These are phyloP conservation scores for Candida multigemmis DNA, from an alignment of 805 yeast genomes.

Conservation along the genomic window DNA sequence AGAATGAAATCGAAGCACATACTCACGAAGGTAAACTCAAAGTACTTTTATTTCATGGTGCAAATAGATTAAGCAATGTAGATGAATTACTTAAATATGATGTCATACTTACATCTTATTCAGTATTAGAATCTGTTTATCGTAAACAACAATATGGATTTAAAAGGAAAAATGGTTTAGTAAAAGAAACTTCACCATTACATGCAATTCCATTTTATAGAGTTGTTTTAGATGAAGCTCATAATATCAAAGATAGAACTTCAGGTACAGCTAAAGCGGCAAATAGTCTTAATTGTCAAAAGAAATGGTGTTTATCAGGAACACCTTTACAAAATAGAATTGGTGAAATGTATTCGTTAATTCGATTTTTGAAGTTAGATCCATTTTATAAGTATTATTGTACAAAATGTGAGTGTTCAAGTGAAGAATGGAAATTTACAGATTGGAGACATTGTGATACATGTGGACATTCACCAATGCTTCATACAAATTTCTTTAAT, in stretches of 20 bases:
- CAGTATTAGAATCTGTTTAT: conserved; percentile 81
- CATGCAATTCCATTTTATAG: conserved; percentile 74
- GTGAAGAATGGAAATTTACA: conserved; percentile 76
- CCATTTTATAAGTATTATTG: conserved; percentile 91
- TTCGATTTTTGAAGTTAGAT: conserved; percentile 70
- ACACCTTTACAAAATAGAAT: conserved; percentile 95
- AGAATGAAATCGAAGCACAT: conserved; percentile 80
- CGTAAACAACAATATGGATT: conserved; percentile 82
- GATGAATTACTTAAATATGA: conserved; percentile 57
- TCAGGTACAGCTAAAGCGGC: conserved; percentile 93
- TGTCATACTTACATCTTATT: conserved; percentile 84
- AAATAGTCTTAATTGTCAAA: conserved; percentile 57
- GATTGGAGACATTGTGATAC: conserved; percentile 76
- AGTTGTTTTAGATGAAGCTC: conserved; percentile 93
- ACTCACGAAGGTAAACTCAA: conserved; percentile 56
- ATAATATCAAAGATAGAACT: conserved; percentile 90
- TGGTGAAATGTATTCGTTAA: conserved; percentile 91
- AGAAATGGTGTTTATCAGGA: conserved; percentile 90
- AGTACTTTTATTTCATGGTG: conserved; percentile 78
- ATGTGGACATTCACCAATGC: conserved; percentile 92
- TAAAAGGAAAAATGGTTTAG: conserved; percentile 57
- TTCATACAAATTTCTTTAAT: conserved; percentile 90
- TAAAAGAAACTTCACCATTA: conserved; percentile 66
- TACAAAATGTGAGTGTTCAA: conserved; percentile 82
- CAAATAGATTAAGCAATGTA: conserved; percentile 53